Base-by-base conservation (phyloP, 2,329 filamentous ascomycete genomes). In the Macrophomina tecta region DNA sequence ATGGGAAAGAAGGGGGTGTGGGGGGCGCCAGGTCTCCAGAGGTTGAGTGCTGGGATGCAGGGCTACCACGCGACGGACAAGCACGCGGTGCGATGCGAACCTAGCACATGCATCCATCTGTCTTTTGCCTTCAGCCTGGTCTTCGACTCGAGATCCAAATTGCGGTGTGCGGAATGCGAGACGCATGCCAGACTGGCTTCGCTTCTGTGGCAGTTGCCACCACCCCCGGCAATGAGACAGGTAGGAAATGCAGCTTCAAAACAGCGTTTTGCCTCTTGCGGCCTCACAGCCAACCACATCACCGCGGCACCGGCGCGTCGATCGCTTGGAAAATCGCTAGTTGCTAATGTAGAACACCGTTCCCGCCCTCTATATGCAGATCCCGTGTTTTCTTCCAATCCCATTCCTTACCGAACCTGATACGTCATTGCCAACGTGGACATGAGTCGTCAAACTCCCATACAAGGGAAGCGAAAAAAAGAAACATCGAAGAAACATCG, bases 401-500 rank as follows among this genome's bases (percentile, higher is more conserved):
- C 58, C 5, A 38, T 49, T 12, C 40, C 30, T 49, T 62, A 8
- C 58, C 58, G 45, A 49, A 23, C 58, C 58, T 45, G 30, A 62
- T 62, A 62, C 58, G 58, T 62, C 58, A 62, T 62, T 48, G 32
- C 58, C 45, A 62, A 62, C 18, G 30, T 38, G 45, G 32, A 62
- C 58, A 49, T 62, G 58, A 62, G 45, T 62, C 58, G 58, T 62
- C 42, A 62, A 55, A 55, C 8, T 34, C 51, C 32, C 38, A 40
- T 14, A 40, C 38, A 40, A 34, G 32, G 14, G 28, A 28, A 36
- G n/a, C 9, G 30, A 30, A 28, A 60, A 60, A 60, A 49, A 62
- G 58, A 62, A 62, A 62, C 58, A 62, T 62, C 58, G 58, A 62
- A 62, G 58, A 62, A 62, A 62, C 58, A 62, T 62, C 58, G 58